phyloP scores from a whole-genome alignment of 345 rosid species.

The Gossypium thurberi region DNA sequence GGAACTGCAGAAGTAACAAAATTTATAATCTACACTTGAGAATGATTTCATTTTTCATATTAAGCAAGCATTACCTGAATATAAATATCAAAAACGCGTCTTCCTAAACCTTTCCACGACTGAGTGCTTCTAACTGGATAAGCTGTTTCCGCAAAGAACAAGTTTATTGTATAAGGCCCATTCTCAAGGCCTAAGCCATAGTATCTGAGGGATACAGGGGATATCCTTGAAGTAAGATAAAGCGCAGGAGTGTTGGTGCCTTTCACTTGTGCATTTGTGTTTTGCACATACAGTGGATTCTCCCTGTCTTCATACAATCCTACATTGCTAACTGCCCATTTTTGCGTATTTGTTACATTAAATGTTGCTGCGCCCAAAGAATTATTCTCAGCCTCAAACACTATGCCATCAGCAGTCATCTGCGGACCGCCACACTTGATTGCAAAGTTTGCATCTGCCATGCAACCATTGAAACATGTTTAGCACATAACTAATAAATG shows the following conservation, averaged over 20 bases:
- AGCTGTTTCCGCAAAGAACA: conserved; percentile 48
- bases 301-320: conserved; percentile 39
- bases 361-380: neutral
- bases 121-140: conserved; percentile 22
- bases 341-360: conserved; percentile 27
- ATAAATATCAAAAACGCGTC: conserved; percentile 41
- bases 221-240: conserved; percentile 30
- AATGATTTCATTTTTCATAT: neutral
- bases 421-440: conserved; percentile 30
- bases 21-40: neutral
- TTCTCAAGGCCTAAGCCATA: conserved; percentile 31
- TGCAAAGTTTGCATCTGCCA: conserved; percentile 27
- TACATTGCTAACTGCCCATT: conserved; percentile 56
- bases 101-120: conserved; percentile 42
- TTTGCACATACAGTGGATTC: conserved; percentile 21
- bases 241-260: conserved; percentile 37
- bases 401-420: conserved; percentile 21
- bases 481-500: neutral
- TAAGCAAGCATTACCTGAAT: conserved; percentile 29
- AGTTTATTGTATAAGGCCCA: conserved; percentile 23
- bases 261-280: conserved; percentile 20
- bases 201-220: conserved; percentile 37
- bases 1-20: neutral
- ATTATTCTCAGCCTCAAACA: conserved; percentile 34
- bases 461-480: neutral